Base-by-base conservation (phyloP, 2,329 filamentous ascomycete genomes). In the Diplodia corticola region DNA sequence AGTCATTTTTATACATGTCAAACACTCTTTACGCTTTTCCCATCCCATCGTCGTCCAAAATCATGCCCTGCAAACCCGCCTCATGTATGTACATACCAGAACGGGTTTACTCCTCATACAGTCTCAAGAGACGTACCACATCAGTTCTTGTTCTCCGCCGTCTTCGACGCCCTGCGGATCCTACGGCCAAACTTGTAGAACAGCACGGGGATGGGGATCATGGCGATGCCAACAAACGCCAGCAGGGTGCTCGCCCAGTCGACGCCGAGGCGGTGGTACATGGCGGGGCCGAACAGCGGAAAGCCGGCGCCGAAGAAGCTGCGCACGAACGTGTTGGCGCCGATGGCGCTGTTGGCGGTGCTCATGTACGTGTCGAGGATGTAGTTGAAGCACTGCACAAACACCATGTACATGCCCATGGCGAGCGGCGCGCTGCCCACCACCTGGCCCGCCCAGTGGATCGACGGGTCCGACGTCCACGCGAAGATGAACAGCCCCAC, bases 401-500 rank as follows among this genome's bases (percentile, higher is more conserved):
- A 54, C 13, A 54, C 28, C 26, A 33, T 54, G 6, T 33, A 54
- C 26, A 54, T 33, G 0, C 86, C 86, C 0, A 81, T 75, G 0
- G 85, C 84, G 17, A 87, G 83, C 3, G 86, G 78, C 0, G 79
- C 77, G 1, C 85, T 84, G 1, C 86, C 87, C 37, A 89, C 79
- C 66, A 89, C 86, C 0, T 86, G 86, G 5, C 86, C 78, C 54
- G 88, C 85, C 85, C 85, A 89, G 70, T 86, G 84, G 0, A 80
- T 75, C 0, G 79, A 72, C 30, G 81, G 77, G 55, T 87, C 78
- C 0, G 85, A 85, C 1, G 81, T 79, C 85, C 86, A 88, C 35
- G 85, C 86, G 71, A 87, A 88, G 76, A 84, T 82, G 69, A 88
- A 83, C 0, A 88, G 77, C 7, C 84, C 82, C 15, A 82, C 72